Conservation (phyloP, 768 basidiomycete species). For the Suillus subluteus region DNA sequence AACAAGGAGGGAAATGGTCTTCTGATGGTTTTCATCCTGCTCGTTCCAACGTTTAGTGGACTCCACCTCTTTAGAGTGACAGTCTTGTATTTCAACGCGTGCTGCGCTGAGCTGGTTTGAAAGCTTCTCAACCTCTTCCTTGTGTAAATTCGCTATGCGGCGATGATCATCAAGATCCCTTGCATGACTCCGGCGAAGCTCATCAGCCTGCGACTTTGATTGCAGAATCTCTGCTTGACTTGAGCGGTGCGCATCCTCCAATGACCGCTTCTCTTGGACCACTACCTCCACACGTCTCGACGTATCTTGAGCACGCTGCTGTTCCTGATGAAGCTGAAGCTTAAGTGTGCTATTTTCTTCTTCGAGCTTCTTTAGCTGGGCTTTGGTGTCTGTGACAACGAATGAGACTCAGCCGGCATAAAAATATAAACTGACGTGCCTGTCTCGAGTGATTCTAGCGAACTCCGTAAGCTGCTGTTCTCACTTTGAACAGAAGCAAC, state of each 20-base stretch:
- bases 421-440: constrained; percentile 24
- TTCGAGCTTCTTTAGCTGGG: constrained; percentile 14
- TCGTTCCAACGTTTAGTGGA: constrained; percentile 28
- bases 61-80: constrained; percentile 18
- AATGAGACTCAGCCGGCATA: neutral
- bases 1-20: constrained; percentile 78
- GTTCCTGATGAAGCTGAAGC: constrained; percentile 24
- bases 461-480: neutral
- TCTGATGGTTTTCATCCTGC: constrained; percentile 60
- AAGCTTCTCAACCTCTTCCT: constrained; percentile 16
- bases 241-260: constrained; percentile 20
- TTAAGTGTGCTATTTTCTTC: constrained; percentile 28
- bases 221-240: constrained; percentile 22
- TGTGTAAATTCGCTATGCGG: neutral
- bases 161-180: constrained; percentile 6
- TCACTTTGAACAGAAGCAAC: constrained; percentile 1
- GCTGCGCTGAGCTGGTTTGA: constrained; percentile 20
- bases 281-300: constrained; percentile 18
- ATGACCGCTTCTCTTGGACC: constrained; percentile 27
- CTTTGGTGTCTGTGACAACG: neutral
- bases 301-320: constrained; percentile 10
- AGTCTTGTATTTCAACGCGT: constrained; percentile 22
- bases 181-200: constrained; percentile 16
- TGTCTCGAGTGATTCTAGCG: neutral
- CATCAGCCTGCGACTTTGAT: constrained; percentile 18